These are phyloP conservation scores for Diaporthe caulivora DNA, from an alignment of 2,329 filamentous ascomycete species.

Conservation along the genomic window DNA sequence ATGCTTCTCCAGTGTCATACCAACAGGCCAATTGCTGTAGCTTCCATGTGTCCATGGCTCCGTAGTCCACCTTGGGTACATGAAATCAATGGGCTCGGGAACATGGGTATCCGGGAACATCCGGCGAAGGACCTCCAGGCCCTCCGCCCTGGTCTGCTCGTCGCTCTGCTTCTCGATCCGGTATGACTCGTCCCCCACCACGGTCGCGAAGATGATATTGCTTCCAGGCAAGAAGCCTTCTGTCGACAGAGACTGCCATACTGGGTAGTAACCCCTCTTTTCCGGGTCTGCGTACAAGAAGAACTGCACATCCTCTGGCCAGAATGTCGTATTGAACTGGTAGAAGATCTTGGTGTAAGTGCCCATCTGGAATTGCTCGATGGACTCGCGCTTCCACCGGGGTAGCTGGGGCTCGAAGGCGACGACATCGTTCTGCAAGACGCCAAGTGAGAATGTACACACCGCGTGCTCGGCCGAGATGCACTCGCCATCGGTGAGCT, in stretches of 20 bases:
- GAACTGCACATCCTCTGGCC: constrained; percentile 61
- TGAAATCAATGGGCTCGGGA: constrained; percentile 70
- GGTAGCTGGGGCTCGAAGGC: constrained; percentile 71
- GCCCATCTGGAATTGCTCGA: constrained; percentile 75
- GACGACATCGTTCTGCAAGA: constrained; percentile 72
- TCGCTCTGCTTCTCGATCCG: constrained; percentile 70
- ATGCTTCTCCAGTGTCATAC: constrained; percentile 73
- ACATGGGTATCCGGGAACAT: constrained; percentile 72
- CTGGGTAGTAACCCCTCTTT: constrained; percentile 60
- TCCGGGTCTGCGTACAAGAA: constrained; percentile 60
- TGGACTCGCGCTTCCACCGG: constrained; percentile 72
- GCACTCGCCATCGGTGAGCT: constrained; percentile 66
- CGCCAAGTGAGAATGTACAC: constrained; percentile 76
- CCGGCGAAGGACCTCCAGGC: constrained; percentile 66
- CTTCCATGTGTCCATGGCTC: constrained; percentile 66
- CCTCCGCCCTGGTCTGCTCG: constrained; percentile 67
- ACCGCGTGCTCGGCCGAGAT: constrained; percentile 72
- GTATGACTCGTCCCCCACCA: constrained; percentile 68
- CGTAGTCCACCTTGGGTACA: constrained; percentile 70
- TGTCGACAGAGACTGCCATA: constrained; percentile 73
- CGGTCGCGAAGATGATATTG: constrained; percentile 75
- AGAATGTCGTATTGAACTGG: constrained; percentile 77
- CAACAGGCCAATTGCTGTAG: constrained; percentile 77
- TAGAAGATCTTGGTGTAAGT: constrained; percentile 82
- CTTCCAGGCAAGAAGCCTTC: constrained; percentile 70